Base-by-base conservation (phyloP, 108 stramenopile species). In the Nitzschia sp. region DNA sequence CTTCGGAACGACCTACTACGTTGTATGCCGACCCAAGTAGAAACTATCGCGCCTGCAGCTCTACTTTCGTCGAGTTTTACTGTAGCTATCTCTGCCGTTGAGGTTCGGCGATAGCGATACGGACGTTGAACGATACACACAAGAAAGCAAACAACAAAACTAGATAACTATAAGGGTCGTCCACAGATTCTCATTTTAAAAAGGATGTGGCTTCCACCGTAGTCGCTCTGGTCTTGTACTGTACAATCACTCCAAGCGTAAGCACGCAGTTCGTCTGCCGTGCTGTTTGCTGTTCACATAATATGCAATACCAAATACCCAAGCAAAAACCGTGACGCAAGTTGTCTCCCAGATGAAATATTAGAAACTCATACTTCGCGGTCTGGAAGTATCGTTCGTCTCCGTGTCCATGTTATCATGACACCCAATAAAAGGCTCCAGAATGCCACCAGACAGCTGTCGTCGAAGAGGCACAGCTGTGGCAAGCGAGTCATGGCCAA, bases 1-100 rank as follows among this genome's bases (percentile, higher is more conserved):
- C 65, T 94, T 97, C 69, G 96, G 96, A 29, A 95, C 96, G 28
- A 97, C 96, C 21, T 94, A 94, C 45, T 90, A 89, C 47, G 56
- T 90, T 33, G 87, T 93, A 33, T 87, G 86, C 32, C 80, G 77
- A 52, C 89, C 89, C 8, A 50, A 50, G 48, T 50, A 16, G 38
- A 41, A 13, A 41, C 9, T 41, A 41, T 41, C 9, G 13, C 38
- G 38, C n/a, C n/a, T n/a, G n/a, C n/a, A n/a, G n/a, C n/a, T n/a
- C n/a, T n/a, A n/a, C n/a, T n/a, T n/a, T n/a, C n/a, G n/a, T n/a
- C n/a, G n/a, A n/a, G n/a, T n/a, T n/a, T n/a, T n/a, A n/a, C n/a
- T n/a, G n/a, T n/a, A n/a, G n/a, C n/a, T n/a, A n/a, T n/a, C n/a
- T n/a, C n/a, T n/a, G n/a, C n/a, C n/a, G n/a, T n/a, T n/a, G n/a